Evolutionary conservation across 1,284 basidiomycete genomes (phyloP).

Genomic region (Peniophora sp.): DNA sequence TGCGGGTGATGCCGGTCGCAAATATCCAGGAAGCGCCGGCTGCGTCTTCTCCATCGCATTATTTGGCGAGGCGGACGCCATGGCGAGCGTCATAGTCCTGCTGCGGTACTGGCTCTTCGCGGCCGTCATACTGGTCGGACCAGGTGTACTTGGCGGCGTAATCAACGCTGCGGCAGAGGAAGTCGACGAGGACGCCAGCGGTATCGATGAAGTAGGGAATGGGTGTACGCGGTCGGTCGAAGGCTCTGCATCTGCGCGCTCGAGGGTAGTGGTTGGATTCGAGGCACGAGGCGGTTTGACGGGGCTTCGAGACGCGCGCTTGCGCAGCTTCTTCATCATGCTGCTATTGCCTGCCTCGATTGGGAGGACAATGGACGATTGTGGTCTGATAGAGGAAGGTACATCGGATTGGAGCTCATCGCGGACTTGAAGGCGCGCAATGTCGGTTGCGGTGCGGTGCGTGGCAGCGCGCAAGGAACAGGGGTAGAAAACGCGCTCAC

Average conservation of each 20-base stretch:
- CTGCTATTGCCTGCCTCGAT: no score
- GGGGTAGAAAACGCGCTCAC: no score
- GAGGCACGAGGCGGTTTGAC: background rate
- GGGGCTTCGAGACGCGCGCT: background rate
- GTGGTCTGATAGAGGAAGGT: no score
- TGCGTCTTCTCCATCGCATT: background rate
- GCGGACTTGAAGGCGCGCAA: no score
- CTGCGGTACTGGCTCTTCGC: background rate
- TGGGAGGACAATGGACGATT: no score
- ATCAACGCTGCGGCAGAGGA: background rate
- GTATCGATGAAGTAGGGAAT: no score
- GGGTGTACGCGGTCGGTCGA: background rate
- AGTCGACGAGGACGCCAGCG: no score
- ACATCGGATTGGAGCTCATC: no score
- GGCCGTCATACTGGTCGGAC: background rate
- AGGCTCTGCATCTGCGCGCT: background rate
- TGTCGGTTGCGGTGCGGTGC: no score
- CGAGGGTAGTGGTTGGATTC: background rate
- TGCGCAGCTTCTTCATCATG: background rate
- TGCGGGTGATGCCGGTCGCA: constrained; percentile 21
- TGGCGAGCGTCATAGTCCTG: background rate
- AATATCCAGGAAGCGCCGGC: background rate
- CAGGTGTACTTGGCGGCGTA: background rate
- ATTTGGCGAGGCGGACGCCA: background rate
- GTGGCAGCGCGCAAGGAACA: no score